These are phyloP conservation scores for Chrysosporium keratinophilum DNA, from an alignment of 2,329 filamentous ascomycete species.

Conservation along the genomic window DNA sequence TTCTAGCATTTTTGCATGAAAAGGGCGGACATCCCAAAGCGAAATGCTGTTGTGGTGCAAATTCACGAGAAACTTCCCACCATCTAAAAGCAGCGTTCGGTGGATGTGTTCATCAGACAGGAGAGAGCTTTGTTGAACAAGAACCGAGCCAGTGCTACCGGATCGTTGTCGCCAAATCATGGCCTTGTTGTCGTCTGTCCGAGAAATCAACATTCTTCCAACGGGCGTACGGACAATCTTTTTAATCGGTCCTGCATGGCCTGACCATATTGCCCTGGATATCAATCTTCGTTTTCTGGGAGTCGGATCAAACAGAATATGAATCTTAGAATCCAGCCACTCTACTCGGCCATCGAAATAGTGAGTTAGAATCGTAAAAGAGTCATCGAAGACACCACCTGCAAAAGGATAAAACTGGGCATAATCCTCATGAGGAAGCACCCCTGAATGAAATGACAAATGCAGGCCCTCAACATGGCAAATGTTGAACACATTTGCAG, in stretches of 20 bases:
- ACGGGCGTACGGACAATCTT: slow-evolving; percentile 81
- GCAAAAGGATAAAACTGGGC: slow-evolving; percentile 66
- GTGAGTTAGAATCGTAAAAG: slow-evolving; percentile 66
- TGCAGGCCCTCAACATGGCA: slow-evolving; percentile 59
- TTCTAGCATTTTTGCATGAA: slow-evolving; percentile 50
- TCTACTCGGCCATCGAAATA: slow-evolving; percentile 76
- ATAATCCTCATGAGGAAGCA: slow-evolving; percentile 41
- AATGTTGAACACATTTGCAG: slow-evolving; percentile 70
- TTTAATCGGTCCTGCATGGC: slow-evolving; percentile 67
- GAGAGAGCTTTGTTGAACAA: slow-evolving; percentile 59
- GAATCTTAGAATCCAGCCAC: slow-evolving; percentile 67
- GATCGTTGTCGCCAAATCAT: slow-evolving; percentile 69
- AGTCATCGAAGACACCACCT: slow-evolving; percentile 49
- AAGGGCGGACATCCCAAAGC: slow-evolving; percentile 65
- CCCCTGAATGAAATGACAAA: slow-evolving; percentile 28
- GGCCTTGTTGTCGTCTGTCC: slow-evolving; percentile 66
- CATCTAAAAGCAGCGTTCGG: slow-evolving; percentile 65
- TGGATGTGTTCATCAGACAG: slow-evolving; percentile 61
- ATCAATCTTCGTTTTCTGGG: slow-evolving; percentile 50
- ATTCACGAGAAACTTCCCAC: slow-evolving; percentile 72
- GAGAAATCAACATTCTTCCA: slow-evolving; percentile 68
- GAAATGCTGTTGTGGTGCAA: slow-evolving; percentile 60
- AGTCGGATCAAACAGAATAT: slow-evolving; percentile 67
- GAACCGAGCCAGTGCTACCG: slow-evolving; percentile 41
- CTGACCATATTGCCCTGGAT: slow-evolving; percentile 63